Evolutionary conservation across 2,329 filamentous ascomycete genomes (phyloP), one percentile per base, ranked within the genome.

Genomic region (Fusarium sp.): DNA sequence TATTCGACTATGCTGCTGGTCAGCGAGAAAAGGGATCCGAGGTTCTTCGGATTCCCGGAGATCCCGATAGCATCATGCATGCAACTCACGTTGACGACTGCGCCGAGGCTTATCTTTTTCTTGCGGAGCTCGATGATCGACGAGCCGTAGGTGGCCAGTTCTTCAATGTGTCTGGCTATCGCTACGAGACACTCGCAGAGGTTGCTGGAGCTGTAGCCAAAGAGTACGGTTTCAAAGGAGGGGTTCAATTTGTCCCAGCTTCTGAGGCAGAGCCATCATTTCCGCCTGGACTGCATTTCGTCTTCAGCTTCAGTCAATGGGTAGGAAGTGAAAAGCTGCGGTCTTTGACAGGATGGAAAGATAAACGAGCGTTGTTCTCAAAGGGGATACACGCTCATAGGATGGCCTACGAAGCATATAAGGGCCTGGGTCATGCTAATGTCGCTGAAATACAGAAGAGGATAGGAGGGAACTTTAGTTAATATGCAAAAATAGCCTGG

Each of bases 31-130:
- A 54, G 6, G 50, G 65, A 7, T 61, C 70, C 8, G 68, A 72
- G 18, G 65, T 74, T 4, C 72, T 86, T 35, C 68, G 75, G 22
- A 65, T 86, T 7, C 77, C 81, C 0, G 75, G 80, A 1, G 70
- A 82, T 44, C 78, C 79, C 0, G 77, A 82, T 24, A 82, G 78
- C 20, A 83, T 87, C 36, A 76, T 86, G 67, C 86, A 87, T 64
- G 83, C 82, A 7, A 79, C 83, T 41, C 86, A 88, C 65, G 80
- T 87, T 18, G 86, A 87, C 68, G 86, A 88, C 68, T 87, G 85
- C 51, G 85, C 77, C 5, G 83, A 85, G 22, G 85, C 85, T 0
- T 88, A 87, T 63, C 76, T 87, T 7, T 79, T 83, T 3, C 78
- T 88, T 6, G 86, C 85, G 0, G 75, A 79, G 31, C 79, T 85